Conservation (phyloP, 2,329 filamentous ascomycete genomes). For the Scytalidium sp. region DNA sequence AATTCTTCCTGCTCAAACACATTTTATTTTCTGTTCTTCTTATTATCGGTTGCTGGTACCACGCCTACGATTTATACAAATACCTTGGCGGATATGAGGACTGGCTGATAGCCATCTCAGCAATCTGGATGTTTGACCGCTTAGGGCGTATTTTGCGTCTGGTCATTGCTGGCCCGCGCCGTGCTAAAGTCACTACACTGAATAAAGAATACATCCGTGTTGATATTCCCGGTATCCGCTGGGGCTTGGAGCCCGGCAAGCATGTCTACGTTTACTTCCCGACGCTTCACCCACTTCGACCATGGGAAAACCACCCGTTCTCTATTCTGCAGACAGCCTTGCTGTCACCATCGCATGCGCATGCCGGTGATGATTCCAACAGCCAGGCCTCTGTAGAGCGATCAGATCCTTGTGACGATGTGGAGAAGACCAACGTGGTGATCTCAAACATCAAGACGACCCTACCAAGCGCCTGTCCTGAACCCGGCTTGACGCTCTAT, state of each 20-base stretch:
- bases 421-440: neutral
- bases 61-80: constrained; percentile 19
- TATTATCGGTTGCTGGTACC: constrained; percentile 20
- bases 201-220: constrained; percentile 33
- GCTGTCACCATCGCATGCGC: neutral
- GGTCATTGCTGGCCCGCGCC: constrained; percentile 32
- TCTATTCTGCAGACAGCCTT: constrained; percentile 34
- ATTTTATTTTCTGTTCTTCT: constrained; percentile 11
- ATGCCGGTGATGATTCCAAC: neutral
- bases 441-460: constrained; percentile 3
- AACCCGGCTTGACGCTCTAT: constrained; percentile 31
- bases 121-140: constrained; percentile 45
- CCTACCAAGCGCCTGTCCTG: neutral
- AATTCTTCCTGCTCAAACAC: constrained; percentile 11
- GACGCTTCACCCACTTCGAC: constrained; percentile 31
- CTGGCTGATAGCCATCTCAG: constrained; percentile 42
- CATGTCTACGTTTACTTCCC: constrained; percentile 50
- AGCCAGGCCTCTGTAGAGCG: neutral
- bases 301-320: constrained; percentile 56
- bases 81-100: constrained; percentile 32
- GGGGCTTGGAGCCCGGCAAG: constrained; percentile 26
- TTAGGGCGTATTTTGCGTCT: constrained; percentile 36
- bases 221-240: constrained; percentile 37
- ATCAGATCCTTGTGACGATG: constrained; percentile 1
- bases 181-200: constrained; percentile 34